Base-by-base conservation (phyloP, 768 basidiomycete species). In the Amanita rimosa region DNA sequence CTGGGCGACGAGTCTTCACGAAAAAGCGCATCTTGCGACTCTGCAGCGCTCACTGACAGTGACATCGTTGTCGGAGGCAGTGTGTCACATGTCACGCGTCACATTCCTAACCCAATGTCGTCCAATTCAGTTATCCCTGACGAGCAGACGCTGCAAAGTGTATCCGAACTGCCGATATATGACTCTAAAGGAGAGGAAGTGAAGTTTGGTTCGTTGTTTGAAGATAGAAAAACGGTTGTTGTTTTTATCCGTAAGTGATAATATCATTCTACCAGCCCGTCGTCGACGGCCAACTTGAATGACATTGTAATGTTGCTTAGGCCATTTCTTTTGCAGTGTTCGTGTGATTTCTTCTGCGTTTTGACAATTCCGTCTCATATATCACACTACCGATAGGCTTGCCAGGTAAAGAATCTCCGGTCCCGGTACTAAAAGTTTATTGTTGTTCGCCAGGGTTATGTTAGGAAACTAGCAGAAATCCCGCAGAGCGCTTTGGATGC, bases 291-390 rank as follows among this genome's bases (percentile, higher is more conserved):
- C n/a, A n/a, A n/a, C n/a, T n/a, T n/a, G n/a, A n/a, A n/a, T n/a
- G n/a, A 49, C 26, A 17, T 8, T 50, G 19, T 27, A 6, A 26
- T n/a, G 19, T 19, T 14, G 38, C 53, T 19, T 33, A 80, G 79
- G 79, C 6, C 79, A 82, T 59, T 82, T 82, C 58, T 79, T 80
- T 55, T 82, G 81, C 53, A 79, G 78, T 14, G 79, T 81, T 62
- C 40, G 22, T 46, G 8, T 26, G 13, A 4, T 38, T n/a, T 22
- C 19, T 38, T 24, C 16, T 40, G 21, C n/a, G n/a, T 36, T 50
- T 34, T 35, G 9, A 14, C 13, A 26, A 4, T 8, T 41, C 26
- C 10, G 8, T 19, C 24, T 49, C 22, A 27, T 22, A 37, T 19
- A 13, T 16, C 13, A 14, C 6, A 24, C 24, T 4, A 26, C 22